Evolutionary conservation across 2,329 filamentous ascomycete genomes (phyloP), one percentile per base, ranked within the genome.

Genomic region (Ophiostoma himal-ulmi): DNA sequence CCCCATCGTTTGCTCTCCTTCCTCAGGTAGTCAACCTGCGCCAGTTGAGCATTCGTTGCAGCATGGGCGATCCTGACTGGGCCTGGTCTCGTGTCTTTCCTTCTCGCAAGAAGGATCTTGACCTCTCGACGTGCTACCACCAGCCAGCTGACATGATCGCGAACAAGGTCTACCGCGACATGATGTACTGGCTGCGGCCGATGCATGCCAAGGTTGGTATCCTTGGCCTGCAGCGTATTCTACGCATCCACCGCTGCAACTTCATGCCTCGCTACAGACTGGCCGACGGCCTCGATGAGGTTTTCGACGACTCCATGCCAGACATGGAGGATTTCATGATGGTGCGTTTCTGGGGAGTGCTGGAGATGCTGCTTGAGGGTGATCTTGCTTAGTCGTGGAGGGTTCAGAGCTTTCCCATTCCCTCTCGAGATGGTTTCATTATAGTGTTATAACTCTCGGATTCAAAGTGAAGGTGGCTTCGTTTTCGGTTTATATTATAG

Each of bases 1-100:
- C 52, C 2, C 67, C 67, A 3, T 67, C 70, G 3, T 48, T 71
- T 57, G 41, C 67, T 3, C 34, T 48, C 3, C 41, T 71, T 17
- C 5, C n/a, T 1, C 34, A 34, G 20, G 34, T 69, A 1, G 4
- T 22, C n/a, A 67, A 67, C 17, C 48, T 71, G 14, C 20, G 26
- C 30, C 30, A 22, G 17, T 44, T 71, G 60, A 22, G 13, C 8
- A 44, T 71, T 5, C 11, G 11, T 13, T 69, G 67, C 60, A 20
- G 44, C 13, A 14, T 71, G 7, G 70, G 70, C 2, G 3, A 48
- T 6, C 26, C 62, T 5, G 62, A 71, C 67, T 71, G 67, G 70
- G 70, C 70, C 17, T 71, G 70, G 70, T 6, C 36, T 5, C 67
- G 67, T 13, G 67, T 71, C 6, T 67, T 71, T 30, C 60, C 70